These are phyloP conservation scores for Pestalotiopsis sp. DNA, from an alignment of 2,329 filamentous ascomycete species.

Conservation along the genomic window DNA sequence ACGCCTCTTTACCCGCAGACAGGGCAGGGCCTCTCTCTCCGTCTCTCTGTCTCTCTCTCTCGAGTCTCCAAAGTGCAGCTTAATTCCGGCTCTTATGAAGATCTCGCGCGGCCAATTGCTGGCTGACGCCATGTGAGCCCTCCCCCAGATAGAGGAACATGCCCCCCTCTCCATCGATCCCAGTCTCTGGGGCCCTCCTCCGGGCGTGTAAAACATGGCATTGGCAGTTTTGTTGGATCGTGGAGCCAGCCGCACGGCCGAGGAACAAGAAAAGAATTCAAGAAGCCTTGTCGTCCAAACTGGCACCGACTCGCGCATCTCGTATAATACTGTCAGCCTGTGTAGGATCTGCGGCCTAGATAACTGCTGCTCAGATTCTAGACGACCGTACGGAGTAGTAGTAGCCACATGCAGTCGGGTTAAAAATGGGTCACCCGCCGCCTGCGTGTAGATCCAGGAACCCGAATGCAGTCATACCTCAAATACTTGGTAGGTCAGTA, in stretches of 20 bases:
- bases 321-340: not conserved
- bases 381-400: not conserved
- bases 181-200: not conserved
- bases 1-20: conserved; percentile 33
- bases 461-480: not conserved
- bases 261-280: not conserved
- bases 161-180: not conserved
- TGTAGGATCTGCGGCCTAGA: not conserved
- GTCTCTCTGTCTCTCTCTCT: no score
- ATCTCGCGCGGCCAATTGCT: conserved; percentile 30
- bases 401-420: not conserved
- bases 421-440: not conserved
- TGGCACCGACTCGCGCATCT: not conserved
- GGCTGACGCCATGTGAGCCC: conserved; percentile 30
- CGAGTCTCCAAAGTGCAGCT: conserved; percentile 14
- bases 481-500: not conserved
- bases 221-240: not conserved
- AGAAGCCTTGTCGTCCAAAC: not conserved
- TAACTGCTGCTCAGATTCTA: not conserved
- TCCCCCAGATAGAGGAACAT: conserved; percentile 17
- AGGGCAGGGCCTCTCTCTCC: no score
- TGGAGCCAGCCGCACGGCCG: not conserved
- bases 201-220: not conserved
- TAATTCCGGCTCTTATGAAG: conserved; percentile 35
- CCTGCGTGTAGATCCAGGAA: not conserved